A percentile compares a stretch with the other conserved stretches of the same genome.
These are phyloP conservation scores for Penicillium sp. DNA, from an alignment of 2,329 filamentous ascomycete species.

Conservation along the genomic window DNA sequence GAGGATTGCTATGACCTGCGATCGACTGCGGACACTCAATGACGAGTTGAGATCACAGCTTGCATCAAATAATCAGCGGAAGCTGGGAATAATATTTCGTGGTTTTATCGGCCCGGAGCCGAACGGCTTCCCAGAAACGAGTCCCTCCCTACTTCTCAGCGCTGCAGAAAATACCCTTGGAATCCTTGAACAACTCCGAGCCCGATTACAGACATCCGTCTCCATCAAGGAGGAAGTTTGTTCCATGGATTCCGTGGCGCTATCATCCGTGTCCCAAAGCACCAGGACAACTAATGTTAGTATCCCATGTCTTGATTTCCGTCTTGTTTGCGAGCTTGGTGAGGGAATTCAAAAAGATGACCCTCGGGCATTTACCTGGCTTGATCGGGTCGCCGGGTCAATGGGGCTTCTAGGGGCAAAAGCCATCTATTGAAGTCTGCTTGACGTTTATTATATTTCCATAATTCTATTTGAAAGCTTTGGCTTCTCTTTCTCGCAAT, in stretches of 20 bases:
- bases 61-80: conserved; percentile 14
- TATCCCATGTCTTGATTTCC: conserved; percentile 8
- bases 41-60: conserved; percentile 13
- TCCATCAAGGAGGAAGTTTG: background rate
- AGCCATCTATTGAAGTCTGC: conserved; percentile 8
- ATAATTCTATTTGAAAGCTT: background rate
- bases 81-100: conserved; percentile 7
- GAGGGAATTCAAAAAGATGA: conserved; percentile 9
- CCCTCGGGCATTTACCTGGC: conserved; percentile 13
- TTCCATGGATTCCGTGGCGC: background rate
- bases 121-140: conserved; percentile 13
- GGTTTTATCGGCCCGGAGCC: conserved; percentile 15
- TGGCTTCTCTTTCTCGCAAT: background rate
- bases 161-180: conserved; percentile 10
- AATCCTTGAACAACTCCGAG: conserved; percentile 10
- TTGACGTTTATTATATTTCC: background rate
- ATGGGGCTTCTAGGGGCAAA: conserved; percentile 15
- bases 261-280: conserved; percentile 1
- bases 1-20: conserved; percentile 3
- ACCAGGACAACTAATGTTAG: background rate
- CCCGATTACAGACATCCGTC: conserved; percentile 3
- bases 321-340: conserved; percentile 14
- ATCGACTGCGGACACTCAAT: conserved; percentile 10
- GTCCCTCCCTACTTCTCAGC: conserved; percentile 13
- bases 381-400: conserved; percentile 14